phyloP scores from a whole-genome alignment of 495 filamentous ascomycete genomes.

The Trichocladium uniseriatum region DNA sequence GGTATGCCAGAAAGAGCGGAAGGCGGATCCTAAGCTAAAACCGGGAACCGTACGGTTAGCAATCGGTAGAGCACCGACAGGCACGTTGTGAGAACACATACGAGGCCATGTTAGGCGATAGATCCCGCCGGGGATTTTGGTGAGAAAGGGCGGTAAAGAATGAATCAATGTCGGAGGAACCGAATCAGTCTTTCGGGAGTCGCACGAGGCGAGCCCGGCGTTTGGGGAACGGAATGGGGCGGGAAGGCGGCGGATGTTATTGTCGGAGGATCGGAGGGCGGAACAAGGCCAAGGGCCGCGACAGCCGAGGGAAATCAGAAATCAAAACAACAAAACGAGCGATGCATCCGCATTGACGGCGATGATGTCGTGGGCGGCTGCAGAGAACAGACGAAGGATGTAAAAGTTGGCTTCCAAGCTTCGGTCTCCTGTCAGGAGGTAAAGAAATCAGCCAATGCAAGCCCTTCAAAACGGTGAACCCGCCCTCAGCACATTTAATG shows the following conservation, averaged over 20 bases:
- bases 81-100: slow-evolving; percentile 5
- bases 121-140: neutral
- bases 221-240: neutral
- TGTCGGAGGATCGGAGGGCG: neutral
- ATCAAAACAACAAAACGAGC: slow-evolving; percentile 13
- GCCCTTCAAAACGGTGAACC: slow-evolving; percentile 15
- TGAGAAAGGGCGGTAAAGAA: neutral
- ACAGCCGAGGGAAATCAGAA: neutral
- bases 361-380: slow-evolving; percentile 19
- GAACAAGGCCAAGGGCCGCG: neutral
- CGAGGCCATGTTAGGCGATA: slow-evolving; percentile 11
- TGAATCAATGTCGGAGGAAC: neutral
- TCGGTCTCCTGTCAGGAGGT: too few species aligned
- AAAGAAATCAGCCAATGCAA: slow-evolving; percentile 13
- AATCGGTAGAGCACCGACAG: neutral
- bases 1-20: slow-evolving; percentile 72
- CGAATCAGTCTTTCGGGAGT: neutral
- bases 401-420: slow-evolving; percentile 9
- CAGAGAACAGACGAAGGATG: slow-evolving; percentile 4
- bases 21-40: slow-evolving; percentile 19
- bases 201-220: neutral
- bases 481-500: slow-evolving; percentile 16
- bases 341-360: slow-evolving; percentile 13
- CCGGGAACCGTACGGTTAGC: slow-evolving; percentile 1
- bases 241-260: neutral